phyloP scores from a whole-genome alignment of 345 rosid species.

The Eucalyptus regnans region DNA sequence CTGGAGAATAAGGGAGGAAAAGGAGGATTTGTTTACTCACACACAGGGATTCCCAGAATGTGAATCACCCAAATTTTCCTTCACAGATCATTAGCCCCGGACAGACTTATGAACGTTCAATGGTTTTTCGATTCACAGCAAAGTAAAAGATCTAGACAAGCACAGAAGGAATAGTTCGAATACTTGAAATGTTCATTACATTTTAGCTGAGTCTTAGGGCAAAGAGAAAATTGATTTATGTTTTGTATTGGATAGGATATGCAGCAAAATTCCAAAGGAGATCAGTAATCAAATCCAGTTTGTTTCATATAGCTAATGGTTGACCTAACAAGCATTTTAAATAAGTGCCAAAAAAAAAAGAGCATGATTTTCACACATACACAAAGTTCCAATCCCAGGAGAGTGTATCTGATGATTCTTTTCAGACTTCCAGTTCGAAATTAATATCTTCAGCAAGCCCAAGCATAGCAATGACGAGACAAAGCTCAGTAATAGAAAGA shows the following conservation, averaged over 20 bases:
- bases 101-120: constrained; percentile 36
- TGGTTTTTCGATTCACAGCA: constrained; percentile 60
- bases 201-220: background rate
- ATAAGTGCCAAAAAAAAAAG: background rate
- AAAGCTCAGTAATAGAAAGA: background rate
- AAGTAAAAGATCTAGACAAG: background rate
- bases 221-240: background rate
- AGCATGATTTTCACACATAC: background rate
- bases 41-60: constrained; percentile 79
- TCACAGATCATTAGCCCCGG: constrained; percentile 45
- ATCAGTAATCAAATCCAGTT: background rate
- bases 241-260: background rate
- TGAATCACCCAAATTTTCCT: constrained; percentile 58
- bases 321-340: background rate
- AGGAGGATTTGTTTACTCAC: constrained; percentile 33
- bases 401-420: background rate
- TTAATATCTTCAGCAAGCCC: background rate
- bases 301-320: background rate
- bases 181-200: background rate
- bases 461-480: background rate
- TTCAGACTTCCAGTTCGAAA: background rate
- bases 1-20: constrained; percentile 37
- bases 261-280: background rate
- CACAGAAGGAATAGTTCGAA: background rate
- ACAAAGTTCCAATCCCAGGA: background rate